Base-by-base conservation (phyloP, 176 grass and related monocot species). In the Triticum monococcum region DNA sequence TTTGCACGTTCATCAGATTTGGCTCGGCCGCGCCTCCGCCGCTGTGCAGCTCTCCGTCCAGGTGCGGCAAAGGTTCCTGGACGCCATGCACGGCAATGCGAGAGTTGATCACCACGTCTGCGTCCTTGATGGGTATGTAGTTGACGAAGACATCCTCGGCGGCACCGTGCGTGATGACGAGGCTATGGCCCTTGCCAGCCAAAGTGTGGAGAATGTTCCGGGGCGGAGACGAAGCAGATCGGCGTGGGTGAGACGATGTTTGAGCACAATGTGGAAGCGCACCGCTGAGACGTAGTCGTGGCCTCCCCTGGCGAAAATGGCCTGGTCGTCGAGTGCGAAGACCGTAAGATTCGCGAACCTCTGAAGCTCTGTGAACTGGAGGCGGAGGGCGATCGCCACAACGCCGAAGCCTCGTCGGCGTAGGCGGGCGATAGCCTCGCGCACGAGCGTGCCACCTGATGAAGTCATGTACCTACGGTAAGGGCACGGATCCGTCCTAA, bases 371-470 rank as follows among this genome's bases (percentile, higher is more conserved):
- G 84, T 68, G 85, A 93, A 81, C 91, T 96, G 38, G 93, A 96
- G 81, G 52, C 89, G 81, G 89, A 96, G 91, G 75, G 91, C 94
- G 33, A 93, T 79, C 20, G 91, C 85, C 8, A 96, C 83, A 80
- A 96, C 89, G 87, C 94, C 81, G 67, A 85, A 96, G 38, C 91
- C 94, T 78, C 77, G 36, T 66, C 93, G 88, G 68, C 88, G 91
- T 62, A 96, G 86, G 50, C 91, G 91, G 75, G 83, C 86, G 64
- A 93, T 91, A 43, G 91, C 87, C 22, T 96, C 91, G 33, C 86
- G 91, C 94, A 96, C 89, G 84, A 93, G 37, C 87, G 94, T 78
- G 89, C 81, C 12, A 93, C 78, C 38, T n/a, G n/a, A n/a, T n/a
- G n/a, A n/a, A n/a, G n/a, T n/a, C n/a, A n/a, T n/a, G n/a, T n/a